These are phyloP conservation scores for Arabidopsis hybrid DNA, from an alignment of 441 rosid species.

Conservation along the genomic window DNA sequence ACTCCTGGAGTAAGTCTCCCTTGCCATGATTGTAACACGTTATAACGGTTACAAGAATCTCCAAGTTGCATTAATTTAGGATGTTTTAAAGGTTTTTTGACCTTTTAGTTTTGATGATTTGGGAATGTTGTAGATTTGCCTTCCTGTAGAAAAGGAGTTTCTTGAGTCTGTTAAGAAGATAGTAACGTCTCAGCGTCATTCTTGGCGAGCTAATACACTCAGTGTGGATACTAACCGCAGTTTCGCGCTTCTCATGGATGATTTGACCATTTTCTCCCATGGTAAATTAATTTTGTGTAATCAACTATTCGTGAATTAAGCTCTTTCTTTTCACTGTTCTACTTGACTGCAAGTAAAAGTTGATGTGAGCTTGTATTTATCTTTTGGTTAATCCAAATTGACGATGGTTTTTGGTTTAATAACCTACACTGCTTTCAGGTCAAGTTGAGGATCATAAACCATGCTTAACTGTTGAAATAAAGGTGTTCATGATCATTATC, in stretches of 20 bases:
- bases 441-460: constrained; percentile 47
- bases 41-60: neutral
- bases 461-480: constrained; percentile 85
- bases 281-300: constrained; percentile 5
- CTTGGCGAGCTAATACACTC: constrained; percentile 73
- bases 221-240: constrained; percentile 53
- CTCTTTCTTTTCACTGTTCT: neutral
- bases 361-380: neutral
- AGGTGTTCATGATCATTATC: constrained; percentile 52
- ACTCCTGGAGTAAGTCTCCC: constrained; percentile 69
- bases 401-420: constrained; percentile 14
- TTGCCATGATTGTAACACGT: neutral
- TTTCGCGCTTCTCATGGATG: constrained; percentile 71
- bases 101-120: neutral
- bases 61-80: neutral
- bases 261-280: constrained; percentile 68
- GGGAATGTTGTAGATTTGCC: constrained; percentile 55
- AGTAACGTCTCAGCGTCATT: constrained; percentile 57
- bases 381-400: neutral
- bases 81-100: neutral
- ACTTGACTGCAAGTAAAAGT: neutral
- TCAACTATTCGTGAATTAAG: too few species aligned
- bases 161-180: constrained; percentile 63
- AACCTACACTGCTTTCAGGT: constrained; percentile 53
- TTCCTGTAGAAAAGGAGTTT: constrained; percentile 63